Evolutionary conservation across 2,329 filamentous ascomycete genomes (phyloP).

Genomic region (Colletotrichum chrysophilum): DNA sequence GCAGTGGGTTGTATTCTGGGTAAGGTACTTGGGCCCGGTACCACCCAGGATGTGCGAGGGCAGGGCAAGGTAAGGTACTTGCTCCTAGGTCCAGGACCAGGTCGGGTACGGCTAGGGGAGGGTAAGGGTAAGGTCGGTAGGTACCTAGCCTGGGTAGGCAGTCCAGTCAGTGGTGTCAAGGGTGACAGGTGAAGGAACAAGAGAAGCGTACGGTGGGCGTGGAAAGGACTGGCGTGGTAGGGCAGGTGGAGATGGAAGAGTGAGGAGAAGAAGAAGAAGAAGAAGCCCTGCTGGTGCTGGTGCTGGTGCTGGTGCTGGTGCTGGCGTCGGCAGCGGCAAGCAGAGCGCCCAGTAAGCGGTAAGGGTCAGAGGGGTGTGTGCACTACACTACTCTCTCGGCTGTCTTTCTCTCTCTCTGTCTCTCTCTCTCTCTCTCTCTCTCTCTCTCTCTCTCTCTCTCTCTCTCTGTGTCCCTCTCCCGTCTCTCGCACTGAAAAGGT

Average conservation of each 20-base stretch:
- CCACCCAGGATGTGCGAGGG: background rate
- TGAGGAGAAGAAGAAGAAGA: background rate
- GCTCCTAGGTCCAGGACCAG: background rate
- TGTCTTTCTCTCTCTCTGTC: background rate
- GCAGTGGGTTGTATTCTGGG: background rate
- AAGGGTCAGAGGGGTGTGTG: background rate
- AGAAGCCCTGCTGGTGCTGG: background rate
- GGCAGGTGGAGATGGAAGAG: background rate
- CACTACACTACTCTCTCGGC: background rate
- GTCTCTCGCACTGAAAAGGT: background rate
- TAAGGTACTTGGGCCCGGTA: conserved; percentile 1
- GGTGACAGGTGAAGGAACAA: background rate
- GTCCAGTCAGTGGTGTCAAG: background rate
- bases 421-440: no score
- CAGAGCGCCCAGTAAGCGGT: background rate
- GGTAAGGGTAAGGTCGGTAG: background rate
- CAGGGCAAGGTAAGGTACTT: background rate
- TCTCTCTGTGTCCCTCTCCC: background rate
- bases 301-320: background rate
- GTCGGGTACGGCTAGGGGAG: background rate
- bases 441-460: background rate
- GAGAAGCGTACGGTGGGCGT: background rate
- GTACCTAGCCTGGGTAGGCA: background rate
- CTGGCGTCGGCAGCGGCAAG: background rate
- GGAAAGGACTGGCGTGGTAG: background rate